These are phyloP conservation scores for Sugiyamaella boreocaroliniensis DNA, from an alignment of 805 yeast genomes.

Conservation along the genomic window DNA sequence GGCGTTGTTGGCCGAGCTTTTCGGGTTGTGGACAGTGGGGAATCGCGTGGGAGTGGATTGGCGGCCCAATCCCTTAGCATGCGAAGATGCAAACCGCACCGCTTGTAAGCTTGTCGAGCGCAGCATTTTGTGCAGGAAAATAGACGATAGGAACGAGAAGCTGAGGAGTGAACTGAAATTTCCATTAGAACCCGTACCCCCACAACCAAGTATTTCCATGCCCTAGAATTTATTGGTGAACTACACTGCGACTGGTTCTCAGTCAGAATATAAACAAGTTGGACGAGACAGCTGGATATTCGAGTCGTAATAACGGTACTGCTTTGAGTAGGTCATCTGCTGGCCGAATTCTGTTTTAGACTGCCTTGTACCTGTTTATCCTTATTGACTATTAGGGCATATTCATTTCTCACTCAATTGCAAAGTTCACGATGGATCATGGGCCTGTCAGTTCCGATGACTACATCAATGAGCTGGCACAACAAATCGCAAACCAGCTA, in stretches of 20 bases:
- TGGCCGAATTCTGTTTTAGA: too few relatives aligned
- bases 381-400: neutral
- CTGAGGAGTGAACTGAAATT: conserved; percentile 1
- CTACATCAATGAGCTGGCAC: conserved; percentile 13
- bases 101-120: neutral
- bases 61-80: conserved; percentile 1
- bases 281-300: too few relatives aligned
- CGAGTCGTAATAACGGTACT: too few relatives aligned
- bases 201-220: neutral
- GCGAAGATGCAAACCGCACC: conserved; percentile 10
- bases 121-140: neutral
- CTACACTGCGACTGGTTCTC: neutral
- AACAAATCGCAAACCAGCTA: conserved; percentile 20
- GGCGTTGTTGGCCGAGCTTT: conserved; percentile 60
- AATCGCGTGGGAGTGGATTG: conserved; percentile 27
- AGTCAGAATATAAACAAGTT: too few relatives aligned
- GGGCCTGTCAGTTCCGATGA: neutral
- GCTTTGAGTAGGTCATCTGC: too few relatives aligned
- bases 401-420: neutral
- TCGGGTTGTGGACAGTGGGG: conserved; percentile 55
- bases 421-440: neutral
- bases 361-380: neutral
- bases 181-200: neutral
- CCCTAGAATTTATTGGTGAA: neutral
- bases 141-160: neutral